Base-by-base conservation (phyloP, 106 monocot genomes). In the Gastrodia elata region DNA sequence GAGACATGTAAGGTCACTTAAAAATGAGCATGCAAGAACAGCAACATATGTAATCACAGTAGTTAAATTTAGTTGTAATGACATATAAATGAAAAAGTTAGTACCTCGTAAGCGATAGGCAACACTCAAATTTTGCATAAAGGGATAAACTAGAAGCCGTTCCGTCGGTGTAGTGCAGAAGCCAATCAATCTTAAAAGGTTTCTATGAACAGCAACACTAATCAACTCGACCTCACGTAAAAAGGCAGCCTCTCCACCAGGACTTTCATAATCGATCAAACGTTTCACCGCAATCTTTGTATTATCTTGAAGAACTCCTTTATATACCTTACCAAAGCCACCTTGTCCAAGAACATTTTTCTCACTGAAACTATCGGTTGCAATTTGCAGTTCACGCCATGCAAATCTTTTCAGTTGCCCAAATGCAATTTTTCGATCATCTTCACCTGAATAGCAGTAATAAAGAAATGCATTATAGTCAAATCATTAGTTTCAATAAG, bases 331-430 rank as follows among this genome's bases (percentile, higher is more conserved):
- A 0, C 87, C 84, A 68, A 87, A 87, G 26, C 87, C 87, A 65
- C 87, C 87, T 38, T 87, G 76, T 8, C 87, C 87, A 71, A 87
- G 79, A 79, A 87, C 76, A 77, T 84, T 87, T 79, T 79, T 79
- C 42, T 84, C 84, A 64, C 67, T 84, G 74, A 87, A 87, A 68
- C 71, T 49, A 14, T 84, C 82, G 5, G 87, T 87, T 74, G 87
- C 87, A 70, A 87, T 75, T 72, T 87, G 81, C 13, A 87, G 36
- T 61, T 87, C 83, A 25, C 87, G 75, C 81, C 78, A 87, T 35
- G 83, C 35, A 73, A 87, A 87, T 57, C 83, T 70, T 74, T 87
- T 87, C 28, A 87, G 68, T 68, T 87, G 87, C 38, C 87, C 87
- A 37, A 87, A 84, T 25, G 72, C 72, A 40, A 87, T 71, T 38